Evolutionary conservation across 495 filamentous ascomycete species (phyloP).

Genomic region (Tuber indicum): DNA sequence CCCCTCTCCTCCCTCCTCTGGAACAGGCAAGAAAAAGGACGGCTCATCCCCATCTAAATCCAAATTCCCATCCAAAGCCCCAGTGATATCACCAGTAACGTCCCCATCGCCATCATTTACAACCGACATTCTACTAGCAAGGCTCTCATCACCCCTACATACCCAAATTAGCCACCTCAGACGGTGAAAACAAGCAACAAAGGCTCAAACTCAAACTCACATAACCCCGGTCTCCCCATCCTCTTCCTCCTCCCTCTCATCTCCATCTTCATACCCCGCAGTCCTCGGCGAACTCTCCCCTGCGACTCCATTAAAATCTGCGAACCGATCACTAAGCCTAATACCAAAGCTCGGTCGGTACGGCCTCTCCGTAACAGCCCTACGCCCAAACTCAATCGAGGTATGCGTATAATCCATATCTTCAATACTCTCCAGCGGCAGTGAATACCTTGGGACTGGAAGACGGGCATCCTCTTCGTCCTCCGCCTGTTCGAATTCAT

Average conservation of each 20-base stretch:
- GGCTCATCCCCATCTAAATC: slow-evolving; percentile 21
- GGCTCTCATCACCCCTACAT: background rate
- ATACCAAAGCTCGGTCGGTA: slow-evolving; percentile 18
- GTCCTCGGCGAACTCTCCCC: slow-evolving; percentile 4
- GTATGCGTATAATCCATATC: slow-evolving; percentile 23
- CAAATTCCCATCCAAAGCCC: slow-evolving; percentile 5
- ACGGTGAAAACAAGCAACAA: background rate
- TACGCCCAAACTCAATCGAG: slow-evolving; percentile 29
- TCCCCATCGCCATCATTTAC: slow-evolving; percentile 21
- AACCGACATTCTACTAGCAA: slow-evolving; percentile 8
- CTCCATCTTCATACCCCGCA: slow-evolving; percentile 7
- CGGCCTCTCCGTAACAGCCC: slow-evolving; percentile 26
- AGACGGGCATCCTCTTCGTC: slow-evolving; percentile 18
- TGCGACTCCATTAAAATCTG: slow-evolving; percentile 9
- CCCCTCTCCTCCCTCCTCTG: slow-evolving; percentile 4
- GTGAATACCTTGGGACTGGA: slow-evolving; percentile 14
- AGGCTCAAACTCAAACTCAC: background rate
- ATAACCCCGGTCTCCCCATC: slow-evolving; percentile 6
- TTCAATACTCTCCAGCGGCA: slow-evolving; percentile 13
- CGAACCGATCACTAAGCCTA: slow-evolving; percentile 20
- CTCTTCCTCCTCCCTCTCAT: slow-evolving; percentile 13
- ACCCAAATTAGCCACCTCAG: background rate
- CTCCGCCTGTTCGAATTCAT: slow-evolving; percentile 12
- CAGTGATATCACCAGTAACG: slow-evolving; percentile 16
- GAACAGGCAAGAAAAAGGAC: slow-evolving; percentile 16